Conservation (phyloP, 139 green algal species). For the Chlorella sorokiniana region DNA sequence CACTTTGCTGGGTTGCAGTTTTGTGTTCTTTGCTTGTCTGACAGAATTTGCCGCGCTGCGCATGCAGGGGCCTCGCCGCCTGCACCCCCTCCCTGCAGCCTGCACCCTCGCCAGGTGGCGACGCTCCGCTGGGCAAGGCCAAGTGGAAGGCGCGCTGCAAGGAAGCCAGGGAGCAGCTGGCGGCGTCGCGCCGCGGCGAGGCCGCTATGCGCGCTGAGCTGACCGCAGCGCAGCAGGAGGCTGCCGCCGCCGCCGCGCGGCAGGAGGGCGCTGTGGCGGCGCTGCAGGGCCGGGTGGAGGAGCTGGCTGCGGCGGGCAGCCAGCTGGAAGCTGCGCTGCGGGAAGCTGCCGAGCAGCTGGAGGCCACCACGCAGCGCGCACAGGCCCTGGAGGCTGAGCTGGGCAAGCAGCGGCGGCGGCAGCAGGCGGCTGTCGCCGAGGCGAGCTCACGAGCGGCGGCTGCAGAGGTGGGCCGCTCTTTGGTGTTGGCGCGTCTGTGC, state of each 20-base stretch:
- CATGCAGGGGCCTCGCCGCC: no score
- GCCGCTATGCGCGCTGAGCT: slow-evolving; percentile 9
- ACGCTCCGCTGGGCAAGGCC: slow-evolving; percentile 3
- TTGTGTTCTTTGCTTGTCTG: no score
- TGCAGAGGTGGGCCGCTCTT: not conserved
- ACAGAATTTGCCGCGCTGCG: no score
- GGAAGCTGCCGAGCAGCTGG: not conserved
- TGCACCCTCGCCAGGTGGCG: not conserved
- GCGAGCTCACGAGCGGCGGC: not conserved
- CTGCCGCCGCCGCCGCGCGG: not conserved
- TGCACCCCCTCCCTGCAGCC: no score
- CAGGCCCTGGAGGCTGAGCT: not conserved
- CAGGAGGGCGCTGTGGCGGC: not conserved
- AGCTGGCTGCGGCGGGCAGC: not conserved
- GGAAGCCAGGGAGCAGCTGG: slow-evolving; percentile 23
- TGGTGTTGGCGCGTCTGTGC: not conserved
- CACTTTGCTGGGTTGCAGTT: no score
- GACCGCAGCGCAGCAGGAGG: not conserved
- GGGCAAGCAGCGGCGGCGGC: not conserved
- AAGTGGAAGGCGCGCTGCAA: slow-evolving; percentile 49
- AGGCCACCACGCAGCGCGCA: not conserved
- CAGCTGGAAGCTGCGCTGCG: slow-evolving; percentile 21
- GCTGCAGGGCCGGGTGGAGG: slow-evolving; percentile 16
- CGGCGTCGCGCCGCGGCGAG: slow-evolving; percentile 4
- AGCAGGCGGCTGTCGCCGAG: not conserved